phyloP scores from a whole-genome alignment of 2,329 filamentous ascomycete species.

The Trichoderma sp. region DNA sequence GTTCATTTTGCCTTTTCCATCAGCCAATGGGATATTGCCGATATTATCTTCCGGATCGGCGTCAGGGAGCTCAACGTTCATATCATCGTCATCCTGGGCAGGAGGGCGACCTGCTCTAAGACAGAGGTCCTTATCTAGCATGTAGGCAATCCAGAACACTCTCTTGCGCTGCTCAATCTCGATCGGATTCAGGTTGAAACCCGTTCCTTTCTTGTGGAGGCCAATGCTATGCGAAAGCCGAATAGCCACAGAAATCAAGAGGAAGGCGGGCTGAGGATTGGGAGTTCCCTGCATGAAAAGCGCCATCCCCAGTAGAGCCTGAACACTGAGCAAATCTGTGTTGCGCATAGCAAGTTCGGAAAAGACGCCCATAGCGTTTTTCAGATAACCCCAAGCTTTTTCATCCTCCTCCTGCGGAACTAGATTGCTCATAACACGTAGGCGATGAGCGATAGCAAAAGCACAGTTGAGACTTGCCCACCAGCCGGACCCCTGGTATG shows the following conservation, averaged over 20 bases:
- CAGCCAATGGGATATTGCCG: conserved; percentile 87
- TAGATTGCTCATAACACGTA: conserved; percentile 94
- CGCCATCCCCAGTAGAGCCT: conserved; percentile 90
- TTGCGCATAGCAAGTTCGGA: conserved; percentile 94
- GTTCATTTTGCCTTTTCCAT: conserved; percentile 92
- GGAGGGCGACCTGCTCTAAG: conserved; percentile 63
- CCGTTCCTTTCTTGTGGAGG: conserved; percentile 88
- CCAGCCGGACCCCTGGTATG: conserved; percentile 95
- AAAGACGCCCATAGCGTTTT: conserved; percentile 94
- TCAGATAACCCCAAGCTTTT: conserved; percentile 93
- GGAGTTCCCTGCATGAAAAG: conserved; percentile 95
- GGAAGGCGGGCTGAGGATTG: conserved; percentile 92
- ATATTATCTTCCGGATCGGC: conserved; percentile 90
- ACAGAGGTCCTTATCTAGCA: conserved; percentile 66
- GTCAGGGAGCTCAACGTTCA: conserved; percentile 95
- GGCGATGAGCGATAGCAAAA: conserved; percentile 86
- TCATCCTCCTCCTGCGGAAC: conserved; percentile 90
- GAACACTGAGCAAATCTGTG: conserved; percentile 91
- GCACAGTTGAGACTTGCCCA: conserved; percentile 97
- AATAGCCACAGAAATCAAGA: conserved; percentile 88
- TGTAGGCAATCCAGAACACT: conserved; percentile 69
- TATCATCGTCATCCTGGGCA: conserved; percentile 68
- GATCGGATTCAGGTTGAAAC: conserved; percentile 89
- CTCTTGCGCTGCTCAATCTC: conserved; percentile 86
- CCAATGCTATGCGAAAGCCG: conserved; percentile 91